Base-by-base conservation (phyloP, 345 rosid genomes). In the Eucalyptus pauciflora region DNA sequence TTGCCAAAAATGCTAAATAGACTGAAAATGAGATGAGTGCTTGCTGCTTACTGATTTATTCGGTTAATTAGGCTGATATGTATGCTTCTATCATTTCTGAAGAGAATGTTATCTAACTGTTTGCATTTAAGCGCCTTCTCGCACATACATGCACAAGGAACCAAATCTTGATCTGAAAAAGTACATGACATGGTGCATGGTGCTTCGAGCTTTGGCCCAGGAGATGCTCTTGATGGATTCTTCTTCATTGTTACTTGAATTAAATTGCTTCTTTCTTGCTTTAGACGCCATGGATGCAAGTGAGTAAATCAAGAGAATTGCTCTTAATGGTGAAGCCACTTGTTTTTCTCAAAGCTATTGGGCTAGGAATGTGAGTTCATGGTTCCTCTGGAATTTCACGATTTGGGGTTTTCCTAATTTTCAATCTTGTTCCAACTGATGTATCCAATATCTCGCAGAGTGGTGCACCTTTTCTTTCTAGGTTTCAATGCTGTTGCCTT, bases 231-330 rank as follows among this genome's bases (percentile, higher is more conserved):
- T 10, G 81, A 18, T 37, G 81, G 81, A 41, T 71, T 37, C 81
- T 71, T 37, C 81, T 71, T 71, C 81, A 24, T 37, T 71, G 81
- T 37, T 37, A 5, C 46, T 71, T 37, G 12, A 33, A 20, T 71
- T 71, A 71, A 71, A 71, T 71, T 71, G 46, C 46, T 37, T 10
- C 46, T 71, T 56, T 86, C 62, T 14, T 89, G 48, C 33, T 62
- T 51, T 87, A 90, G 90, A 88, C 90, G 9, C 93, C 93, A 29
- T 91, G 93, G 93, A 91, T 88, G 91, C 90, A 91, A 88, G 91
- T 90, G 67, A 91, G 91, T 88, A 90, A 87, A 87, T 90, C 91
- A 81, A 87, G 92, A 60, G 62, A 85, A 8, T 85, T 91, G 90
- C 89, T 91, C 46, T 67, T 90, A 58, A 88, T 85, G 92, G 92